These are phyloP conservation scores for Azolla pinnata DNA, from an alignment of 75 land plant species.

Conservation along the genomic window DNA sequence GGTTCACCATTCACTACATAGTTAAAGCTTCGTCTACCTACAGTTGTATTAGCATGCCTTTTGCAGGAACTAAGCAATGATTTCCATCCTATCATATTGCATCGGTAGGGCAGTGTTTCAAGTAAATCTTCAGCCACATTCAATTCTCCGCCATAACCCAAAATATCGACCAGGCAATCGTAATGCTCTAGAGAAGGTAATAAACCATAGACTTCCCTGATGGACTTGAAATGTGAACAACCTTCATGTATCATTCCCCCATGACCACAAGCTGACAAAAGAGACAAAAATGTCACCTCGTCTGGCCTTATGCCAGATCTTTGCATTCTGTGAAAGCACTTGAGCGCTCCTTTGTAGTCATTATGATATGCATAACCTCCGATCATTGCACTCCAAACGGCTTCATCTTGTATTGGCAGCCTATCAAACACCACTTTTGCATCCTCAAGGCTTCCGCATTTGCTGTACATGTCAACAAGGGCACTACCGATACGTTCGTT, in stretches of 20 bases:
- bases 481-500: conserved; percentile 2
- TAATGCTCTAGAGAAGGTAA: conserved; percentile 44
- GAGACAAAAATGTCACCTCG: conserved; percentile 41
- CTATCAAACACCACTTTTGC: conserved; percentile 8
- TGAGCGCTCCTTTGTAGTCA: conserved; percentile 8
- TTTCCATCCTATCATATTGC: conserved; percentile 5
- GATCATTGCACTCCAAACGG: conserved; percentile 11
- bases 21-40: conserved; percentile 2
- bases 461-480: conserved; percentile 15
- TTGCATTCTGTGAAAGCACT: conserved; percentile 9
- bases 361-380: conserved; percentile 9
- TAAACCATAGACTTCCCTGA: conserved; percentile 36
- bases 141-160: not conserved
- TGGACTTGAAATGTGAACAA: conserved; percentile 28
- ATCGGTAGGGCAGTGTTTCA: conserved; percentile 1
- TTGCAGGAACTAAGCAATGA: not conserved
- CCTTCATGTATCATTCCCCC: conserved; percentile 48
- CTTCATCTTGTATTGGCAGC: conserved; percentile 1
- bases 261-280: conserved; percentile 65
- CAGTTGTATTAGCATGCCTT: not conserved
- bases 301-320: conserved; percentile 17
- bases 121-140: conserved; percentile 1
- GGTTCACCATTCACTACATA: conserved; percentile 25
- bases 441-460: conserved; percentile 15
- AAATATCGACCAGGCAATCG: conserved; percentile 36